Conservation (phyloP, 495 filamentous ascomycete genomes). For the Extremus antarcticus region DNA sequence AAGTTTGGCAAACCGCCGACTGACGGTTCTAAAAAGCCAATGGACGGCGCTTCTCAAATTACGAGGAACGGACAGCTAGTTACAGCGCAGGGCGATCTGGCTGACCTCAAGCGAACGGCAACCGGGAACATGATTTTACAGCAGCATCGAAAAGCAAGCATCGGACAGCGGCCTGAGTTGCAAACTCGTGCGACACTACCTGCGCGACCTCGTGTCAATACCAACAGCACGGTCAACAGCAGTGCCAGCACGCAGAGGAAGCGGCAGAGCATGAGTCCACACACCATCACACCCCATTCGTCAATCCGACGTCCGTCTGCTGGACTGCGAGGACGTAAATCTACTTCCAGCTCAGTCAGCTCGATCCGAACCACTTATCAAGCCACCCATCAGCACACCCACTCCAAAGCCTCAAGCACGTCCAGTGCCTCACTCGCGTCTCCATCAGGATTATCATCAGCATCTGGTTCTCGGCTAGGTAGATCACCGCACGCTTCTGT, state of each 20-base stretch:
- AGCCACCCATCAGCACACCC: constrained; percentile 62
- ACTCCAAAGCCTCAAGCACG: constrained; percentile 89
- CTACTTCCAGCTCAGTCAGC: constrained; percentile 89
- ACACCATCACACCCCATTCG: constrained; percentile 76
- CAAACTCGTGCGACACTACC: constrained; percentile 22
- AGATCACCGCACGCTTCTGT: constrained; percentile 79
- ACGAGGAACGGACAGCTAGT: too few relatives aligned
- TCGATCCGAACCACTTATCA: constrained; percentile 71
- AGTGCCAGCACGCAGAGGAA: constrained; percentile 34
- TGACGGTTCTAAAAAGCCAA: constrained; percentile 26
- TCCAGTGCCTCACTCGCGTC: constrained; percentile 60
- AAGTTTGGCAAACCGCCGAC: constrained; percentile 62
- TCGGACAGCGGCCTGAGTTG: constrained; percentile 22
- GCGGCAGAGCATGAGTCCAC: constrained; percentile 79
- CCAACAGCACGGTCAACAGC: constrained; percentile 24
- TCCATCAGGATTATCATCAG: constrained; percentile 42
- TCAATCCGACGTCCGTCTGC: constrained; percentile 65
- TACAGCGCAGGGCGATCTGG: neutral
- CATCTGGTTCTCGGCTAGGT: constrained; percentile 20
- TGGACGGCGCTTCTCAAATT: too few relatives aligned
- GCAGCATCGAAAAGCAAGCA: constrained; percentile 14
- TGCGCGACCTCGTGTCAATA: constrained; percentile 25
- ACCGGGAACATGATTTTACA: constrained; percentile 14
- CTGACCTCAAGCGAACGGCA: constrained; percentile 13
- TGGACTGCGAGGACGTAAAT: constrained; percentile 82